phyloP scores from a whole-genome alignment of 2,329 filamentous ascomycete species.

The Diaporthe citriasiana region DNA sequence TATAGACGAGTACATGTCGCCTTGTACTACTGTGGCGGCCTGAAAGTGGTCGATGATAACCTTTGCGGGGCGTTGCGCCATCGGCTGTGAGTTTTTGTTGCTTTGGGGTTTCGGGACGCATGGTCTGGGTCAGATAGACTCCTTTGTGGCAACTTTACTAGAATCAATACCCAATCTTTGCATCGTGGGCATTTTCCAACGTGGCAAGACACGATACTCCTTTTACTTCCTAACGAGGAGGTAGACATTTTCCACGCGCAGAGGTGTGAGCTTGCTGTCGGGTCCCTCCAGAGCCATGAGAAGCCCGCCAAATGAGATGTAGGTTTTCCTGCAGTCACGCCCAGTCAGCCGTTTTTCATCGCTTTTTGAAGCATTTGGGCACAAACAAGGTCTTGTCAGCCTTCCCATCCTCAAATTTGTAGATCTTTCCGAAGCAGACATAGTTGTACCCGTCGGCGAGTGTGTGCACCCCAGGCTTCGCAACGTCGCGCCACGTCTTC shows the following conservation, averaged over 20 bases:
- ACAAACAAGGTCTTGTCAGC: slow-evolving; percentile 89
- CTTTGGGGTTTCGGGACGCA: slow-evolving; percentile 5
- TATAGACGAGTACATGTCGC: not conserved
- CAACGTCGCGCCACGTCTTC: slow-evolving; percentile 85
- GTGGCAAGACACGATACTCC: not conserved
- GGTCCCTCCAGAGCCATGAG: slow-evolving; percentile 93
- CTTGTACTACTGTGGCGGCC: not conserved
- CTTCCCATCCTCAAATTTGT: slow-evolving; percentile 85
- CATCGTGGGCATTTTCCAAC: not conserved
- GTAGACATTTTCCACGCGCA: slow-evolving; percentile 95
- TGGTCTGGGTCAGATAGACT: slow-evolving; percentile 35
- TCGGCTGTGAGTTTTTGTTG: not conserved
- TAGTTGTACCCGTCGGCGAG: slow-evolving; percentile 88
- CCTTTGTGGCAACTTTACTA: slow-evolving; percentile 13
- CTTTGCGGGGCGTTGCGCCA: slow-evolving; percentile 1
- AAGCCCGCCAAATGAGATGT: slow-evolving; percentile 92
- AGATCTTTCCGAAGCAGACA: slow-evolving; percentile 90
- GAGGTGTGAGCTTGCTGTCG: slow-evolving; percentile 92
- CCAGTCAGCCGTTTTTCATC: not conserved
- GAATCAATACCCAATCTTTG: slow-evolving; percentile 35
- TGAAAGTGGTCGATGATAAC: not conserved
- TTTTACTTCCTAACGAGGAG: slow-evolving; percentile 89
- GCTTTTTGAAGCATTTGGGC: not conserved
- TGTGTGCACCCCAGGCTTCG: slow-evolving; percentile 68
- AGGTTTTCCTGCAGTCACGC: slow-evolving; percentile 79